phyloP scores from a whole-genome alignment of 805 yeast genomes.

The Yarrowia hollandica region DNA sequence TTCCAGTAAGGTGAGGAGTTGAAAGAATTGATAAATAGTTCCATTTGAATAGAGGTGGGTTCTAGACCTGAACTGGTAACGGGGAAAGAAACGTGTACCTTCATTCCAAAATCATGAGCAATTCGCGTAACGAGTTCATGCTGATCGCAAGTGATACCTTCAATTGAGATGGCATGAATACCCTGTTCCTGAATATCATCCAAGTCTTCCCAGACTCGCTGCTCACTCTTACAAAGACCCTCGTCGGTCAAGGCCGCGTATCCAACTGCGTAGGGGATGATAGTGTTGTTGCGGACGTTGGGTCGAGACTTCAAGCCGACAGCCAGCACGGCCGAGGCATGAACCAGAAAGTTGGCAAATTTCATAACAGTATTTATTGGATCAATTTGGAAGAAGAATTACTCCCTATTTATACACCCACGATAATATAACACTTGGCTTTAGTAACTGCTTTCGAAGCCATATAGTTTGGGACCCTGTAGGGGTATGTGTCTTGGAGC shows the following conservation, averaged over 20 bases:
- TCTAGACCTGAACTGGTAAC: neutral
- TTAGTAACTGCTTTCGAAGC: too few relatives aligned
- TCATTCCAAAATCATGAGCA: neutral
- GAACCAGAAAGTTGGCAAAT: neutral
- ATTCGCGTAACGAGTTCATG: neutral
- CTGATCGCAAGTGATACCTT: neutral
- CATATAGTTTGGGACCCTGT: too few relatives aligned
- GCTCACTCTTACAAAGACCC: neutral
- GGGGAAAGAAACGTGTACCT: slow-evolving; percentile 10
- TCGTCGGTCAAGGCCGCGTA: slow-evolving; percentile 14
- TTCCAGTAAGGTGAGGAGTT: neutral
- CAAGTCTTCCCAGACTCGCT: slow-evolving; percentile 2
- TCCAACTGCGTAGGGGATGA: slow-evolving; percentile 14
- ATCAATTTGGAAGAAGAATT: too few relatives aligned
- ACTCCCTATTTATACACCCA: too few relatives aligned
- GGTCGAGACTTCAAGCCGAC: neutral
- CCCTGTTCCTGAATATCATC: neutral
- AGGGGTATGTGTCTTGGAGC: neutral
- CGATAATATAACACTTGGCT: too few relatives aligned
- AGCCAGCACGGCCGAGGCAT: neutral
- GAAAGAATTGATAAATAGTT: neutral
- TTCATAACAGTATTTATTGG: neutral
- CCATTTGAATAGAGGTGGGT: neutral
- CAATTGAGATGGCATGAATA: neutral
- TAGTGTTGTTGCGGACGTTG: neutral